phyloP scores from a whole-genome alignment of 139 green algal species.

The Coccomyxa sp. region DNA sequence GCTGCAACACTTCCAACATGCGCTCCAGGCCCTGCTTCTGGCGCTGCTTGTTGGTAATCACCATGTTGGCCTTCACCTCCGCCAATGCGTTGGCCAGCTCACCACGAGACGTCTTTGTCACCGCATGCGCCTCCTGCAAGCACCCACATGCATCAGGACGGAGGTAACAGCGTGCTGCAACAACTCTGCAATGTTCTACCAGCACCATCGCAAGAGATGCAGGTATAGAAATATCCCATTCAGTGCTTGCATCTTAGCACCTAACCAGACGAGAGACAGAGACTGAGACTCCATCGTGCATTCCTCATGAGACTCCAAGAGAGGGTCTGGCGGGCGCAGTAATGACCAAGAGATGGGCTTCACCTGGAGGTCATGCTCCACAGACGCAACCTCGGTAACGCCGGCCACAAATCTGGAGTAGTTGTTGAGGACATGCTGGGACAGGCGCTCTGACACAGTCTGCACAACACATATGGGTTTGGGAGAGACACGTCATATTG shows the following conservation, averaged over 20 bases:
- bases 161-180: too few species aligned
- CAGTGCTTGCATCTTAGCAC: too few species aligned
- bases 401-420: slow-evolving; percentile 39
- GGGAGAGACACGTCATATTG: too few species aligned
- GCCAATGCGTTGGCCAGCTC: slow-evolving; percentile 25
- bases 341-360: too few species aligned
- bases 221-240: too few species aligned
- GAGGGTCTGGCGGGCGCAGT: too few species aligned
- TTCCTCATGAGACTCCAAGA: too few species aligned
- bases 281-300: too few species aligned
- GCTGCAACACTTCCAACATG: slow-evolving; percentile 30
- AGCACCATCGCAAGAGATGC: too few species aligned
- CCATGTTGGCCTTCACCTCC: slow-evolving; percentile 30
- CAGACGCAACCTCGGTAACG: slow-evolving; percentile 28
- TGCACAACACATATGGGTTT: too few species aligned
- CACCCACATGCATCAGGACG: not conserved
- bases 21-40: slow-evolving; percentile 27
- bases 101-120: slow-evolving; percentile 19
- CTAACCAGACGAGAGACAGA: too few species aligned
- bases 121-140: slow-evolving; percentile 22
- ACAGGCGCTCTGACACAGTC: slow-evolving; percentile 42
- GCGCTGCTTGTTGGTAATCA: slow-evolving; percentile 25
- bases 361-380: slow-evolving; percentile 34
- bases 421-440: slow-evolving; percentile 37
- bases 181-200: too few species aligned